Evolutionary conservation across 352 stramenopile genomes (phyloP).

Genomic region (Pythium scleroteichum): DNA sequence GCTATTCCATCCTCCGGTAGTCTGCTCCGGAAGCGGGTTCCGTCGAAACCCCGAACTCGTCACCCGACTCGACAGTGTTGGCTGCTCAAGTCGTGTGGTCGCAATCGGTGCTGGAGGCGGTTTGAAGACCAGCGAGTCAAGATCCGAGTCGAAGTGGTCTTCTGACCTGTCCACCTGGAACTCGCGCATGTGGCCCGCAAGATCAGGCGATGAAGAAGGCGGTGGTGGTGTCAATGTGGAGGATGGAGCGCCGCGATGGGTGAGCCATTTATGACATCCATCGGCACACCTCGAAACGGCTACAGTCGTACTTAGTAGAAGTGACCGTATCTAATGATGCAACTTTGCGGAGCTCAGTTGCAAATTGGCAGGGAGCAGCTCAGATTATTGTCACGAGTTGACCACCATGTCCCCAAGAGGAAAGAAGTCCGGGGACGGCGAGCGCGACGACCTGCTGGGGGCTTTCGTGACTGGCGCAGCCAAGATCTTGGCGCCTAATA

Average conservation of each 20-base stretch:
- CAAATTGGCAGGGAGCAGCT: slow-evolving; percentile 1
- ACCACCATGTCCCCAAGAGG: slow-evolving; percentile 13
- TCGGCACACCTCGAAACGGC: slow-evolving; percentile 11
- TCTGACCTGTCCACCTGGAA: slow-evolving; percentile 30
- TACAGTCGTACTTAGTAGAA: slow-evolving; percentile 26
- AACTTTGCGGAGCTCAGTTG: neutral
- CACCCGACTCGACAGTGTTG: neutral
- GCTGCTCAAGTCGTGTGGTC: too few species aligned
- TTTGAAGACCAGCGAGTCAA: neutral
- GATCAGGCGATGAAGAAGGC: slow-evolving; percentile 42
- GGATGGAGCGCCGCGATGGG: neutral
- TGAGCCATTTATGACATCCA: slow-evolving; percentile 10
- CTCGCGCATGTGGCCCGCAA: slow-evolving; percentile 50
- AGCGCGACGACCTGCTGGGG: slow-evolving; percentile 30
- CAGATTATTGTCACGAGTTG: neutral
- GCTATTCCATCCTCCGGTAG: slow-evolving; percentile 43
- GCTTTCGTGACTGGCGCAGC: slow-evolving; percentile 43
- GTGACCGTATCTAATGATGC: neutral
- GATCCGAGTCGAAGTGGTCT: neutral
- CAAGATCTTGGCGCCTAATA: slow-evolving; percentile 69
- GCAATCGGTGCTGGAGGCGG: neutral
- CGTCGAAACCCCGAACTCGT: slow-evolving; percentile 1
- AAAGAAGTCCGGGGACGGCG: slow-evolving; percentile 2
- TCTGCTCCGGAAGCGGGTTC: slow-evolving; percentile 1
- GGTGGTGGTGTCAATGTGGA: slow-evolving; percentile 9